Percentiles rank a stretch among this genome's conserved stretches.
Evolutionary conservation across 129 eudicot genomes (phyloP).

Genomic region (Calendula officinalis): DNA sequence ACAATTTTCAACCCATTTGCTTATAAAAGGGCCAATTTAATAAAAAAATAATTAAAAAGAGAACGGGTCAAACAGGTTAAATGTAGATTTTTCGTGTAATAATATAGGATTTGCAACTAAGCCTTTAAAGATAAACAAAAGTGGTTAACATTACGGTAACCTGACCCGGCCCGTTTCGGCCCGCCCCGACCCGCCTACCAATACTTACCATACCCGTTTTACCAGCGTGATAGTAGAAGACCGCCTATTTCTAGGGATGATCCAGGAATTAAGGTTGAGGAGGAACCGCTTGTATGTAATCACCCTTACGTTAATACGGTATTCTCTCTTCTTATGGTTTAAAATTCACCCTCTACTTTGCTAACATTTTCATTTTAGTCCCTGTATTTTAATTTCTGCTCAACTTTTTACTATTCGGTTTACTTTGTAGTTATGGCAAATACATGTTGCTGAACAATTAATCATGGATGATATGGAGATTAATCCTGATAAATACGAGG

Average conservation of each 20-base stretch:
- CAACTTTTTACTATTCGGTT: not conserved
- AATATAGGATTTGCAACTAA: too few relatives aligned
- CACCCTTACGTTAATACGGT: conserved; percentile 98
- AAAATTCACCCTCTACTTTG: not conserved
- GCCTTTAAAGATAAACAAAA: too few relatives aligned
- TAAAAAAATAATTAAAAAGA: too few relatives aligned
- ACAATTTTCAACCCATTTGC: not conserved
- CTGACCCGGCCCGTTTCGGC: too few relatives aligned
- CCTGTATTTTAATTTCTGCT: too few relatives aligned
- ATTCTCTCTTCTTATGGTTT: conserved; percentile 15
- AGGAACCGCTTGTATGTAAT: conserved; percentile 78
- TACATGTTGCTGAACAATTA: conserved; percentile 91
- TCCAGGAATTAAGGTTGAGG: conserved; percentile 73
- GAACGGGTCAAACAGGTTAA: too few relatives aligned
- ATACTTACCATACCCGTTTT: conserved; percentile 13
- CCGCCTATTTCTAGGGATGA: conserved; percentile 89
- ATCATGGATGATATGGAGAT: conserved; percentile 85
- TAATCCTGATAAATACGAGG: conserved; percentile 80
- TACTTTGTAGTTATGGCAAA: conserved; percentile 81
- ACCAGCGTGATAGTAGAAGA: conserved; percentile 91
- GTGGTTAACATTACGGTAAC: too few relatives aligned
- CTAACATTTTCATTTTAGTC: not conserved
- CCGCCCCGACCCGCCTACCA: not conserved
- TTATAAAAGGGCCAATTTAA: too few relatives aligned
- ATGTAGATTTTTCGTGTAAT: too few relatives aligned